Percentiles rank a stretch among this genome's conserved stretches.
phyloP scores from a whole-genome alignment of 2,329 filamentous ascomycete species.

The Nemania sp. region DNA sequence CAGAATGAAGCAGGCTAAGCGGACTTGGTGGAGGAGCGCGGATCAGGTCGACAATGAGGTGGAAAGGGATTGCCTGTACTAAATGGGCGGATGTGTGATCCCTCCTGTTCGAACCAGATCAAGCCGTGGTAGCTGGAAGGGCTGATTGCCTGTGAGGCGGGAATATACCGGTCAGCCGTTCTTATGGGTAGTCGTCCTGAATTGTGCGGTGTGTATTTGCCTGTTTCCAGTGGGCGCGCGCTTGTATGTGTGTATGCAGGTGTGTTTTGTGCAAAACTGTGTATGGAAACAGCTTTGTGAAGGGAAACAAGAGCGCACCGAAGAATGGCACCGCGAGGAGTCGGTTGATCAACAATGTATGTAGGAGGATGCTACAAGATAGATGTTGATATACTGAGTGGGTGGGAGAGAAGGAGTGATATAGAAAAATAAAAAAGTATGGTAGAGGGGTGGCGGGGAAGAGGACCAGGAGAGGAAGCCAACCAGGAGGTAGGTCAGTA shows the following conservation, averaged over 20 bases:
- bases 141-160: neutral
- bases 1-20: neutral
- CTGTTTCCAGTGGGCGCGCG: slow-evolving; percentile 3
- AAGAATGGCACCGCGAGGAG: too few species aligned
- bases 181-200: slow-evolving; percentile 2
- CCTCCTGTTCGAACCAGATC: neutral
- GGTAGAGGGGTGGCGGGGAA: neutral
- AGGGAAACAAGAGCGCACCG: too few species aligned
- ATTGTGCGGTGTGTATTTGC: neutral
- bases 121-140: slow-evolving; percentile 10
- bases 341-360: neutral
- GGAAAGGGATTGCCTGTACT: slow-evolving; percentile 14
- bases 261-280: neutral
- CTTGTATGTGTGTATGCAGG: slow-evolving; percentile 3
- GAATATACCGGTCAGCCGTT: neutral
- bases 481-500: too few species aligned
- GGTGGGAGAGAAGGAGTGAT: neutral
- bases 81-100: slow-evolving; percentile 6
- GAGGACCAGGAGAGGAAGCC: neutral
- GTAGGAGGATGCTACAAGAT: neutral
- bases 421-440: too few species aligned
- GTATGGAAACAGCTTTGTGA: neutral
- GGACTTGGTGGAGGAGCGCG: neutral
- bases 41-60: neutral
- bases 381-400: neutral